phyloP scores from a whole-genome alignment of 306 rosid species.

The Sicyos edulis region DNA sequence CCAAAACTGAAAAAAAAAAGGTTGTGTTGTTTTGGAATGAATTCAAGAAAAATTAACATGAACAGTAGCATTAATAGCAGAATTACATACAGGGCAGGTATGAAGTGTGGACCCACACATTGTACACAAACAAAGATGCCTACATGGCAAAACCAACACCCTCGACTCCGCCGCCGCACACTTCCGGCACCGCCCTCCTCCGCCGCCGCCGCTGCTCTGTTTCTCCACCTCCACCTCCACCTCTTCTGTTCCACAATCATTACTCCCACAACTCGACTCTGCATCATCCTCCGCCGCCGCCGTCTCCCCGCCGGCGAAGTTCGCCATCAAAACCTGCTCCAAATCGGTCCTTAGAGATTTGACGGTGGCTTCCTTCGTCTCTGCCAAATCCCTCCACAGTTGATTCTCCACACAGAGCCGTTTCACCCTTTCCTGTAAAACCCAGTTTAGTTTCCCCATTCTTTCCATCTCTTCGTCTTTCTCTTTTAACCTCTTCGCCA shows the following conservation, averaged over 20 bases:
- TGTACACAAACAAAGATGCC: constrained; percentile 35
- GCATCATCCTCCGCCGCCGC: constrained; percentile 33
- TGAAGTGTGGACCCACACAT: constrained; percentile 64
- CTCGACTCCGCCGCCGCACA: constrained; percentile 64
- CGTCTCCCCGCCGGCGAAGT: constrained; percentile 30
- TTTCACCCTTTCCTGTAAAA: constrained; percentile 55
- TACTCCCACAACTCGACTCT: constrained; percentile 74
- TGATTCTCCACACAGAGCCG: constrained; percentile 62
- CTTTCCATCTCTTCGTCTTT: constrained; percentile 75
- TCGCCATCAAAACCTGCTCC: constrained; percentile 51
- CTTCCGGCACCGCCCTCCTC: constrained; percentile 38
- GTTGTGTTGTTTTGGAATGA: not conserved
- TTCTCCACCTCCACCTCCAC: constrained; percentile 2
- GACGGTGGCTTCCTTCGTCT: constrained; percentile 68
- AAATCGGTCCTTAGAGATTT: constrained; percentile 57
- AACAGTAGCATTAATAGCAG: constrained; percentile 60
- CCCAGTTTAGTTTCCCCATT: constrained; percentile 60
- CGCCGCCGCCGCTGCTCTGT: not conserved
- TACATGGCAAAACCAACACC: constrained; percentile 77
- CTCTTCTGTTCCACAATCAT: not conserved
- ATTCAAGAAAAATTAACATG: constrained; percentile 73
- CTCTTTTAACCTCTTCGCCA: constrained; percentile 50
- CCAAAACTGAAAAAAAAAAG: not conserved
- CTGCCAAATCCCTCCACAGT: constrained; percentile 70
- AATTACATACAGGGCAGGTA: constrained; percentile 69